Evolutionary conservation across 2,329 filamentous ascomycete genomes (phyloP).

Genomic region (Pyricularia pennisetigena): DNA sequence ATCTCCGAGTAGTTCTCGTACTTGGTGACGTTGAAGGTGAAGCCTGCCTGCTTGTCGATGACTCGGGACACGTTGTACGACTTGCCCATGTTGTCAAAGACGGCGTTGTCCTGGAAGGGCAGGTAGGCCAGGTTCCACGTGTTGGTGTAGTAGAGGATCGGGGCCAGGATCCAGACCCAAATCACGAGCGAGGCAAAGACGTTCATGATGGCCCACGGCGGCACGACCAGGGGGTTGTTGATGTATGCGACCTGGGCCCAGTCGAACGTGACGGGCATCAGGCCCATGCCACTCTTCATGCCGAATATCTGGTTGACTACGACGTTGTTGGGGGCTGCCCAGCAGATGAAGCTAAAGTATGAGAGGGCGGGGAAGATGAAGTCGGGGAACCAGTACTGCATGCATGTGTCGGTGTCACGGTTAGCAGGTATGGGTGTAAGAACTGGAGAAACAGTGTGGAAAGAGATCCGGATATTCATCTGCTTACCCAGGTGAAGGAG

Average conservation of each 20-base stretch:
- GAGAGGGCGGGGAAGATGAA: conserved; percentile 53
- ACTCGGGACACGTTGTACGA: conserved; percentile 38
- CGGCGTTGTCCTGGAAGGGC: conserved; percentile 39
- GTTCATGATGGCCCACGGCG: conserved; percentile 35
- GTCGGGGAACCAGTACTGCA: conserved; percentile 46
- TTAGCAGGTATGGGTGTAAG: neutral
- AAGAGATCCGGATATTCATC: conserved; percentile 8
- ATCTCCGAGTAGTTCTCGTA: conserved; percentile 42
- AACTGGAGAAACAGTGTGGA: neutral
- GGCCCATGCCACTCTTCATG: conserved; percentile 46
- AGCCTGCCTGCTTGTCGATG: conserved; percentile 28
- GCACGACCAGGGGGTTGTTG: conserved; percentile 27
- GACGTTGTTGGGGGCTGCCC: conserved; percentile 51
- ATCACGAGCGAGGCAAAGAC: conserved; percentile 36
- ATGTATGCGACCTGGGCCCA: conserved; percentile 52
- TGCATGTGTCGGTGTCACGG: conserved; percentile 15
- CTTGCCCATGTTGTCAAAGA: conserved; percentile 41
- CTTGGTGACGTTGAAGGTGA: conserved; percentile 33
- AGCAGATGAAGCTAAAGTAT: conserved; percentile 50
- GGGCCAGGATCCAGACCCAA: conserved; percentile 33
- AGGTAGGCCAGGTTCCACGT: conserved; percentile 41
- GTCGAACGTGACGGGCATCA: conserved; percentile 57
- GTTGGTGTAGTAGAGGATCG: conserved; percentile 35
- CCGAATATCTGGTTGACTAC: conserved; percentile 58
- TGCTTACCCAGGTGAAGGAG: conserved; percentile 37